These are phyloP conservation scores for Fistulinella staudtii DNA, from an alignment of 1,284 basidiomycete genomes.

Conservation along the genomic window DNA sequence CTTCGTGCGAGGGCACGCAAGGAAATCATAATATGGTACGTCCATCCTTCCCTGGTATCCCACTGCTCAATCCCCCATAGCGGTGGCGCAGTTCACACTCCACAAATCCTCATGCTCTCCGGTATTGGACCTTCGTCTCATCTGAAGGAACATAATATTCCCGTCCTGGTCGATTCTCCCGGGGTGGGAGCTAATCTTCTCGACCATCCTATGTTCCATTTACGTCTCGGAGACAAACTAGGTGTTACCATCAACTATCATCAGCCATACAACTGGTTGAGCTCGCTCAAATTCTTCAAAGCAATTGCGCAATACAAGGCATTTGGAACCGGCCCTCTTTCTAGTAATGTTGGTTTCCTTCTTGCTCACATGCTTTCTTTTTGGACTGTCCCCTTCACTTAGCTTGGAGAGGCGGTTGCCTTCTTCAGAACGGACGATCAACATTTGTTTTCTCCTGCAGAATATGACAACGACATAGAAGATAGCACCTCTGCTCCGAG, in stretches of 20 bases:
- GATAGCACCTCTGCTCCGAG: constrained; percentile 53
- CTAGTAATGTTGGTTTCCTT: constrained; percentile 49
- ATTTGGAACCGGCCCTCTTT: constrained; percentile 43
- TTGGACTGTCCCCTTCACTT: not conserved
- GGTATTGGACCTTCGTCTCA: constrained; percentile 60
- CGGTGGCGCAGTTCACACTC: constrained; percentile 60
- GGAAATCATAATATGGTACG: constrained; percentile 62
- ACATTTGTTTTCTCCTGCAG: constrained; percentile 42
- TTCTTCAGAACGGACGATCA: constrained; percentile 57
- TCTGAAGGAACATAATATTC: constrained; percentile 46
- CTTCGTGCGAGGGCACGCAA: constrained; percentile 46
- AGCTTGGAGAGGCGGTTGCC: constrained; percentile 57
- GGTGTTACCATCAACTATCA: constrained; percentile 41
- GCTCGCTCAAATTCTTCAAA: constrained; percentile 33
- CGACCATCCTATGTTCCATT: constrained; percentile 52
- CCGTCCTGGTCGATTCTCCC: constrained; percentile 50
- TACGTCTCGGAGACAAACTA: constrained; percentile 50
- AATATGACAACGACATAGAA: constrained; percentile 39
- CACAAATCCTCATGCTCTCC: constrained; percentile 68
- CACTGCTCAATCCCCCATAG: constrained; percentile 32
- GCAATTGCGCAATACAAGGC: constrained; percentile 43
- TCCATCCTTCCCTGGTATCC: not conserved
- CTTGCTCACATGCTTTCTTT: not conserved
- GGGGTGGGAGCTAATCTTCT: constrained; percentile 58
- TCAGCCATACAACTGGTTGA: constrained; percentile 34